Conservation (phyloP, 164 flowering plant genomes). For the Taxillus chinensis region DNA sequence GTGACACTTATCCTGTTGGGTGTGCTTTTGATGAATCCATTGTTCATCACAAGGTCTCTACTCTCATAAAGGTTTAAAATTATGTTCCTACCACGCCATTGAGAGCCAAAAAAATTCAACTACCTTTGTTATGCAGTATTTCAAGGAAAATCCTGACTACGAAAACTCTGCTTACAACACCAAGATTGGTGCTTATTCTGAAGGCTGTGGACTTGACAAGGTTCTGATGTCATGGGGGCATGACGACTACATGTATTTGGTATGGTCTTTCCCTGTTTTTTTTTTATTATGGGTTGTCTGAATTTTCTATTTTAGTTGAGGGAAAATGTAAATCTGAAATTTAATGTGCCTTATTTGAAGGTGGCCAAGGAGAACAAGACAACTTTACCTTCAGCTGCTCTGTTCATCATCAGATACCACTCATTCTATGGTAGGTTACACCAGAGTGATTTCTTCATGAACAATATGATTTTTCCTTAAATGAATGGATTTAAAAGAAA, state of each 20-base stretch:
- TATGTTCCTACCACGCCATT: background rate
- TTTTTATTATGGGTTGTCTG: background rate
- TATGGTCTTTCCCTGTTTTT: background rate
- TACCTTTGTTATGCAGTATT: background rate
- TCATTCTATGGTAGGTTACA: background rate
- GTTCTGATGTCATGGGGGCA: conserved; percentile 4
- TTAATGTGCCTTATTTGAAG: background rate
- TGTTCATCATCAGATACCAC: conserved; percentile 1
- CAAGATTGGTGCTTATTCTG: background rate
- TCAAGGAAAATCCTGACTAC: background rate
- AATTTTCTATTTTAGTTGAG: background rate
- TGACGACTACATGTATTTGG: conserved; percentile 2
- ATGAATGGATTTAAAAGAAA: background rate
- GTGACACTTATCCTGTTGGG: conserved; percentile 2
- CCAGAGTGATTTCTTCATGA: too few species aligned
- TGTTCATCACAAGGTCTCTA: conserved; percentile 4
- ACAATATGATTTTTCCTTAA: too few species aligned
- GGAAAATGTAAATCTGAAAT: background rate
- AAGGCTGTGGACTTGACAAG: conserved; percentile 2
- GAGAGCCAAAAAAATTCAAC: background rate
- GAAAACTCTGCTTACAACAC: conserved; percentile 1
- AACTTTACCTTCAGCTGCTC: conserved; percentile 3
- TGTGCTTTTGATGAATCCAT: conserved; percentile 1
- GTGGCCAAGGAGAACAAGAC: conserved; percentile 5
- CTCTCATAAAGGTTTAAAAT: background rate